These are phyloP conservation scores for Chlamydomonas reinhardtii DNA, from an alignment of 163 green algal genomes.

Conservation along the genomic window DNA sequence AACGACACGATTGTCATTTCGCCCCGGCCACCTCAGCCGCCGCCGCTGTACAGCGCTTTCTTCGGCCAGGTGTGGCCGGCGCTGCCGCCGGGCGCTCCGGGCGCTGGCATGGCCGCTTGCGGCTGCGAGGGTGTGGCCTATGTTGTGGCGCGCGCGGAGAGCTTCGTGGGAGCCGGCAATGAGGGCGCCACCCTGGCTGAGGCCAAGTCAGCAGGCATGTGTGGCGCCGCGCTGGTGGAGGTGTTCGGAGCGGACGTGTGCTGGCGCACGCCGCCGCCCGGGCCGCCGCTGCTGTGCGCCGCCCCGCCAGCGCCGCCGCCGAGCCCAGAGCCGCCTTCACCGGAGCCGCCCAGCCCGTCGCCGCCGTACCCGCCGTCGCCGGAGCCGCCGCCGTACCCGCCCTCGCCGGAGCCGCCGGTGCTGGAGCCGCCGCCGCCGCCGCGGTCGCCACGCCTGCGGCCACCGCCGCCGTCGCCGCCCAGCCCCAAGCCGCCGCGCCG, in stretches of 20 bases:
- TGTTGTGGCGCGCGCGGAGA: too few relatives aligned
- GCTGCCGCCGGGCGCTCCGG: too few relatives aligned
- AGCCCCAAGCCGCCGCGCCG: too few relatives aligned
- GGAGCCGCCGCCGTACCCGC: not conserved
- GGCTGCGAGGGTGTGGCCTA: too few relatives aligned
- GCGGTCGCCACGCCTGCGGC: not conserved
- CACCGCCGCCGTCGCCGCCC: not conserved
- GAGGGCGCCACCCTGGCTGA: too few relatives aligned
- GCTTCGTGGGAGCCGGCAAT: too few relatives aligned
- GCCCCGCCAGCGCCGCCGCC: not conserved
- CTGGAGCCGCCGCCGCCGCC: not conserved
- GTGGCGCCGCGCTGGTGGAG: not conserved
- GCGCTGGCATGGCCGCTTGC: too few relatives aligned
- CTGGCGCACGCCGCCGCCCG: not conserved
- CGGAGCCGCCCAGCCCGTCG: not conserved
- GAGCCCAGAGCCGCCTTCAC: not conserved
- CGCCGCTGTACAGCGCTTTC: too few relatives aligned
- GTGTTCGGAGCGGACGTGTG: too few relatives aligned
- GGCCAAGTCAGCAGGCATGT: not conserved
- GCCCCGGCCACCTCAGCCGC: not conserved
- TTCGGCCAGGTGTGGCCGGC: too few relatives aligned
- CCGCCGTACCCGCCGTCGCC: not conserved
- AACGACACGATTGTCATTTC: not conserved
- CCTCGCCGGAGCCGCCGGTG: not conserved
- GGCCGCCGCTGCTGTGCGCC: not conserved